Conservation (phyloP, 2,329 filamentous ascomycete species). For the Endoconidiophora polonica region DNA sequence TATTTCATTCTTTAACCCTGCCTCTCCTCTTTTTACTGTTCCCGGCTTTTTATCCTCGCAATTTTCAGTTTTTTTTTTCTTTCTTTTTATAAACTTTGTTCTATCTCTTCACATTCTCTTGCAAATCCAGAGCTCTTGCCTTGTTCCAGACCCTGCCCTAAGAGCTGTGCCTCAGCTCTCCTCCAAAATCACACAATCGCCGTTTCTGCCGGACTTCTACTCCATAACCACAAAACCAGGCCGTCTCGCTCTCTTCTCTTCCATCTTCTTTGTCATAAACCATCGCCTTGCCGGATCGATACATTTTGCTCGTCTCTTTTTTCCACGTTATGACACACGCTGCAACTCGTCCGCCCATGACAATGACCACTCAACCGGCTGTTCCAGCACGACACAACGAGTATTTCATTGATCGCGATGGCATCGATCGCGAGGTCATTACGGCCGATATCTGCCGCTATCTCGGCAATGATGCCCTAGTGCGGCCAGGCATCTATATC, state of each 20-base stretch:
- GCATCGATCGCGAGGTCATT: constrained; percentile 44
- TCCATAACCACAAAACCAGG: not conserved
- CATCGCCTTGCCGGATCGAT: not conserved
- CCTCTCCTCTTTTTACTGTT: constrained; percentile 4
- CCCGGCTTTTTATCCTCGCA: not conserved
- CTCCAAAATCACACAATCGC: not conserved
- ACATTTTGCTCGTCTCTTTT: not conserved
- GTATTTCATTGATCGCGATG: constrained; percentile 10
- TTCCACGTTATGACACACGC: constrained; percentile 6
- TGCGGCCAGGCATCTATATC: constrained; percentile 58
- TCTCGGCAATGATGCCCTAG: constrained; percentile 65
- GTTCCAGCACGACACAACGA: constrained; percentile 11
- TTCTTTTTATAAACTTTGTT: not conserved
- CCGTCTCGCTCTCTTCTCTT: not conserved
- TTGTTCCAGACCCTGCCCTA: too few relatives aligned
- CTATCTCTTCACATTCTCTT: not conserved
- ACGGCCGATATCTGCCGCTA: constrained; percentile 74
- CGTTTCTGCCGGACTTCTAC: not conserved
- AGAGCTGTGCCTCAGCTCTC: too few relatives aligned
- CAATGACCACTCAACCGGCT: constrained; percentile 2
- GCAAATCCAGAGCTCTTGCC: too few relatives aligned
- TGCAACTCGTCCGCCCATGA: constrained; percentile 4
- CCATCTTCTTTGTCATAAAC: not conserved
- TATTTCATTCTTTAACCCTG: not conserved
- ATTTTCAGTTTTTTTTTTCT: not conserved